Evolutionary conservation across 345 rosid species (phyloP).

Genomic region (Rhizophora mangle): DNA sequence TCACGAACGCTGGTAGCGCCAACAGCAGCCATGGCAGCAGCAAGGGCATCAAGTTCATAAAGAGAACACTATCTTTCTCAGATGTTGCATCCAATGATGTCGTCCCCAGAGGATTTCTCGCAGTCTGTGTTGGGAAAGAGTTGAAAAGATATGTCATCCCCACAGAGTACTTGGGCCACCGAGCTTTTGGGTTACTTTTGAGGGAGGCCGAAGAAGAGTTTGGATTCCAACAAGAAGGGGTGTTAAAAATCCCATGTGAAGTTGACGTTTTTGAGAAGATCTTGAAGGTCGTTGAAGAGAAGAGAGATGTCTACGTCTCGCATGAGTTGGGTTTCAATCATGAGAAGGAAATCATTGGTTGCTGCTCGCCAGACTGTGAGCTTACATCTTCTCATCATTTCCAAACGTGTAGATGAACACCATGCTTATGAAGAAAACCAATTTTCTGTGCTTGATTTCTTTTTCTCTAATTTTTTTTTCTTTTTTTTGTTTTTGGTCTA

Average conservation of each 20-base stretch:
- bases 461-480: too few species aligned
- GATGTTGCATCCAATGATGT: constrained; percentile 12
- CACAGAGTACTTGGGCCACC: constrained; percentile 21
- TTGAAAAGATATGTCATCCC: constrained; percentile 30
- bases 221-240: constrained; percentile 31
- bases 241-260: constrained; percentile 52
- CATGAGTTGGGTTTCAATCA: constrained; percentile 31
- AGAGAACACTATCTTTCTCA: constrained; percentile 24
- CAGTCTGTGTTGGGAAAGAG: constrained; percentile 27
- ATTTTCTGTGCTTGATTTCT: too few species aligned
- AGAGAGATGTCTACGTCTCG: constrained; percentile 28
- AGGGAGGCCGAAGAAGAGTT: constrained; percentile 32
- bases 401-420: constrained; percentile 45
- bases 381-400: constrained; percentile 44
- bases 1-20: background rate
- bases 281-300: constrained; percentile 48
- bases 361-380: constrained; percentile 39
- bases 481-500: too few species aligned
- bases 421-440: too few species aligned
- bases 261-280: constrained; percentile 53
- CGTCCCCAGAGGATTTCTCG: constrained; percentile 27
- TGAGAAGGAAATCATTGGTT: constrained; percentile 27
- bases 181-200: constrained; percentile 17
- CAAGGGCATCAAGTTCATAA: constrained; percentile 29
- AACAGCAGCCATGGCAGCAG: background rate